Evolutionary conservation across 768 basidiomycete genomes (phyloP).

Genomic region (Podaxis sp.): DNA sequence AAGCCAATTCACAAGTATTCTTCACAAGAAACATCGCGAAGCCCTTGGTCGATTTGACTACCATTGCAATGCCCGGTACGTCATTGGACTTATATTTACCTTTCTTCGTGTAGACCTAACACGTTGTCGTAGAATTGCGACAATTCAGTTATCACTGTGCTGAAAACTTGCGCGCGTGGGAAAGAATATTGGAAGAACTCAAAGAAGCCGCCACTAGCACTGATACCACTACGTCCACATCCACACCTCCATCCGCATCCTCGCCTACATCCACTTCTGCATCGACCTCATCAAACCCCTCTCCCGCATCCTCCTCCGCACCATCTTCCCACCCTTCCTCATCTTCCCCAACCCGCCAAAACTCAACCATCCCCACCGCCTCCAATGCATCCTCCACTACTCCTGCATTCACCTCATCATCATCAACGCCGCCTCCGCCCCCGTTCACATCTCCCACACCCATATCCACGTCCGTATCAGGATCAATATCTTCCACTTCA

Average conservation of each 20-base stretch:
- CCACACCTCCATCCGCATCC: neutral
- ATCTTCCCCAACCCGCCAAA: neutral
- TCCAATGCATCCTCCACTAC: neutral
- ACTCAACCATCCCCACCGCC: neutral
- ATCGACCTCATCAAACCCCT: neutral
- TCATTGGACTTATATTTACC: constrained; percentile 12
- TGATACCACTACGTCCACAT: neutral
- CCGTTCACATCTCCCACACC: neutral
- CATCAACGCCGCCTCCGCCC: neutral
- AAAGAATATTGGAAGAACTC: constrained; percentile 4
- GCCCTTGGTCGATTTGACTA: constrained; percentile 79
- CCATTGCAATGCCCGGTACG: constrained; percentile 73
- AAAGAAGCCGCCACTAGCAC: neutral
- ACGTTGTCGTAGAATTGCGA: constrained; percentile 1
- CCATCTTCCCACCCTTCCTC: neutral
- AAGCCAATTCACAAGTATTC: constrained; percentile 82
- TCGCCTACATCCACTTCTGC: neutral
- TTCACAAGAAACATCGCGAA: constrained; percentile 84
- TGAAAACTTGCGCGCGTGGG: constrained; percentile 13
- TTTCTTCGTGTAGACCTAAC: no score
- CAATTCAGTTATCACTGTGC: constrained; percentile 12
- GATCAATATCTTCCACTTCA: neutral
- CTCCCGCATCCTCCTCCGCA: neutral
- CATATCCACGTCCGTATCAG: neutral
- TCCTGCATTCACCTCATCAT: neutral